phyloP scores from a whole-genome alignment of 352 stramenopile genomes.

The Pythium utonaiense region DNA sequence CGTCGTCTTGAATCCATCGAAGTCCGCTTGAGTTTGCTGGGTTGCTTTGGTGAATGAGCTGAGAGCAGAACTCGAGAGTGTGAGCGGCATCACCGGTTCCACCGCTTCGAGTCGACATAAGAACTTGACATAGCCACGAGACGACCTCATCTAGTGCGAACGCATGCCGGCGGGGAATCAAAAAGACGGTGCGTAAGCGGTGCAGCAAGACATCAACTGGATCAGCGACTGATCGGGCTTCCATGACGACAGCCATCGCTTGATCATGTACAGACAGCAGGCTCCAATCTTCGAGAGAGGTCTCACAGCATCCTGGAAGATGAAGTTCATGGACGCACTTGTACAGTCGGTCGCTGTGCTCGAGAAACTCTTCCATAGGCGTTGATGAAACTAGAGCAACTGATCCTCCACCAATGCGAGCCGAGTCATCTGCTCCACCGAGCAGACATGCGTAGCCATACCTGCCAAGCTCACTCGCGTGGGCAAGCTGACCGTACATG shows the following conservation, averaged over 20 bases:
- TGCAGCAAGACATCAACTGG: conserved; percentile 25
- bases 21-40: conserved; percentile 34
- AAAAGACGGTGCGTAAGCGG: conserved; percentile 46
- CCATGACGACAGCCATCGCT: conserved; percentile 34
- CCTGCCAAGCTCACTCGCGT: conserved; percentile 47
- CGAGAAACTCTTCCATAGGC: conserved; percentile 42
- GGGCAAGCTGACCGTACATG: conserved; percentile 50
- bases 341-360: conserved; percentile 54
- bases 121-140: conserved; percentile 38
- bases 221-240: conserved; percentile 4
- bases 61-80: conserved; percentile 42
- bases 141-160: conserved; percentile 54
- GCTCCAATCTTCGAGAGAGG: conserved; percentile 54
- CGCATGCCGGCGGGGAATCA: conserved; percentile 33
- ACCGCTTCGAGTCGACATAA: conserved; percentile 7
- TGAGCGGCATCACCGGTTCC: background rate
- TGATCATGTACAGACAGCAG: conserved; percentile 57
- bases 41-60: conserved; percentile 62
- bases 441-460: conserved; percentile 16
- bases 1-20: conserved; percentile 66
- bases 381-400: conserved; percentile 25
- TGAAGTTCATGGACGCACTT: conserved; percentile 49
- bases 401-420: background rate
- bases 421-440: background rate
- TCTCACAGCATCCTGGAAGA: conserved; percentile 34